These are phyloP conservation scores for Rutidosis leptorrhynchoides DNA, from an alignment of 129 eudicot genomes.

Conservation along the genomic window DNA sequence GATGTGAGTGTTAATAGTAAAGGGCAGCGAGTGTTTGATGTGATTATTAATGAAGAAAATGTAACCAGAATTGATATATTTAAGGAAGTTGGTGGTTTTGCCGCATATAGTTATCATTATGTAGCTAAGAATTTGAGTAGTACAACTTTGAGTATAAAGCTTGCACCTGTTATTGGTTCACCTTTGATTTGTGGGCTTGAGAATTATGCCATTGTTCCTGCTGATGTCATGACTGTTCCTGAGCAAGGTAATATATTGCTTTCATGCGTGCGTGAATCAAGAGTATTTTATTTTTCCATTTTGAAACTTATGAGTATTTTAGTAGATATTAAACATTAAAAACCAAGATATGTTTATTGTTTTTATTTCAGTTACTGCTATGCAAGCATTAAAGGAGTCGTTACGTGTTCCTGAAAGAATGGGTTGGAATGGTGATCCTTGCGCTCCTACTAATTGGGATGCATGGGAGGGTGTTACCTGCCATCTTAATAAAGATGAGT, in stretches of 20 bases:
- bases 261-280: neutral
- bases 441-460: conserved; percentile 98
- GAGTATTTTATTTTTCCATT: too few species aligned
- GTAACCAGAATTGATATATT: conserved; percentile 74
- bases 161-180: conserved; percentile 63
- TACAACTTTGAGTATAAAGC: conserved; percentile 55
- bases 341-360: conserved; percentile 10
- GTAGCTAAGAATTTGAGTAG: conserved; percentile 74
- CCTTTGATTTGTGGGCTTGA: conserved; percentile 86
- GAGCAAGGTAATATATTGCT: conserved; percentile 61
- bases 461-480: conserved; percentile 99
- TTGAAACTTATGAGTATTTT: too few species aligned
- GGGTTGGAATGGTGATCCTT: conserved; percentile 99
- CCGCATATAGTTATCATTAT: conserved; percentile 64
- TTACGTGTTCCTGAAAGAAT: conserved; percentile 86
- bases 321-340: neutral
- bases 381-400: conserved; percentile 82
- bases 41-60: conserved; percentile 59
- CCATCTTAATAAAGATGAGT: conserved; percentile 44
- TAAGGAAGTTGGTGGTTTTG: conserved; percentile 79
- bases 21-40: conserved; percentile 86
- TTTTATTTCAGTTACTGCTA: conserved; percentile 54
- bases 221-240: conserved; percentile 77
- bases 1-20: conserved; percentile 65
- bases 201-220: conserved; percentile 89